Evolutionary conservation across 2,329 filamentous ascomycete genomes (phyloP).

Genomic region (Grosmannia penicillata): DNA sequence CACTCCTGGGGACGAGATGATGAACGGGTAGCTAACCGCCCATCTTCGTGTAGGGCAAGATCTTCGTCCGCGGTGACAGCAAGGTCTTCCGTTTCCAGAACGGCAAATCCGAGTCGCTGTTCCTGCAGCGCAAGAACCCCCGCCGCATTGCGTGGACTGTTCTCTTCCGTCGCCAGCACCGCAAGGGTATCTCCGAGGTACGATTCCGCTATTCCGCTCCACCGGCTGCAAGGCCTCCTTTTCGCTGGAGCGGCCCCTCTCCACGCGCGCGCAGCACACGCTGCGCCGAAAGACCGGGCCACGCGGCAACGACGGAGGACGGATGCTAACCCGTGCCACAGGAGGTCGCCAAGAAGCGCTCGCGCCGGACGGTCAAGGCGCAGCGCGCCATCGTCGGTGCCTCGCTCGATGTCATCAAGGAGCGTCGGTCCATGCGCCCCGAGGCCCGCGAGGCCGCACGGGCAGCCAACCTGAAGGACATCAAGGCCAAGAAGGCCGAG

Average conservation of each 20-base stretch:
- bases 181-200: slow-evolving; percentile 99
- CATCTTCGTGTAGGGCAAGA: slow-evolving; percentile 64
- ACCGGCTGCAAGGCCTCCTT: too few species aligned
- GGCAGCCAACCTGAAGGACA: slow-evolving; percentile 81
- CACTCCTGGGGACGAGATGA: neutral
- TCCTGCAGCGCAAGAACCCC: slow-evolving; percentile 99
- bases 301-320: neutral
- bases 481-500: slow-evolving; percentile 95
- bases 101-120: slow-evolving; percentile 98
- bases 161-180: slow-evolving; percentile 96
- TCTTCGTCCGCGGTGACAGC: slow-evolving; percentile 99
- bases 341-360: slow-evolving; percentile 99
- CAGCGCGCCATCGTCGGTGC: slow-evolving; percentile 99
- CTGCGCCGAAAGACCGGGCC: too few species aligned
- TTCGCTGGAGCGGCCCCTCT: too few species aligned
- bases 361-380: slow-evolving; percentile 92
- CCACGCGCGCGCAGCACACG: too few species aligned
- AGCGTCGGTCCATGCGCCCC: slow-evolving; percentile 86
- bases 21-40: neutral
- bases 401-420: slow-evolving; percentile 99
- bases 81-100: slow-evolving; percentile 99
- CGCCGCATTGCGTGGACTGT: slow-evolving; percentile 98
- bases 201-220: slow-evolving; percentile 27
- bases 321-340: slow-evolving; percentile 26
- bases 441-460: slow-evolving; percentile 91